Conservation (phyloP, 768 basidiomycete species). For the Termitomyces titanicus region DNA sequence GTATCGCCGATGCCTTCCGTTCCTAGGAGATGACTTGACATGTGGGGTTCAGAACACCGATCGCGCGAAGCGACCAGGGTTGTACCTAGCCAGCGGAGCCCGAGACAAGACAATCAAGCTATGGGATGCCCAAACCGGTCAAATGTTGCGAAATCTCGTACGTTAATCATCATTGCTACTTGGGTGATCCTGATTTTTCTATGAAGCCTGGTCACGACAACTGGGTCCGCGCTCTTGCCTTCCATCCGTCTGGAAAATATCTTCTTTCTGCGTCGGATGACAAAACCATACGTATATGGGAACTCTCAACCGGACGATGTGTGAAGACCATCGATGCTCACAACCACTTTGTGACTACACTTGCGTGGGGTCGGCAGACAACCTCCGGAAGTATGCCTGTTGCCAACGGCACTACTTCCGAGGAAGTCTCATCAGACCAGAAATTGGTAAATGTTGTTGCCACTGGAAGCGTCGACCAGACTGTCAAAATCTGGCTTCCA, state of each 20-base stretch:
- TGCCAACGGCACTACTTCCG: conserved; percentile 24
- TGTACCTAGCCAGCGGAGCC: conserved; percentile 77
- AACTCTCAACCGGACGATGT: conserved; percentile 80
- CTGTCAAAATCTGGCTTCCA: conserved; percentile 63
- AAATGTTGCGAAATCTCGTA: conserved; percentile 74
- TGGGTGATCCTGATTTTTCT: conserved; percentile 5
- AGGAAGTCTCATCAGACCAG: conserved; percentile 30
- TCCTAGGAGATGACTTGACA: conserved; percentile 5
- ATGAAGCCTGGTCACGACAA: conserved; percentile 76
- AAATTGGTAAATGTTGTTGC: conserved; percentile 69
- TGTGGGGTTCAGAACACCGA: conserved; percentile 42
- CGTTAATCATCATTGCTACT: conserved; percentile 19
- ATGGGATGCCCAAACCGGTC: conserved; percentile 85
- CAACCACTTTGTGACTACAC: conserved; percentile 75
- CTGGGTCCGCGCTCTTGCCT: conserved; percentile 85
- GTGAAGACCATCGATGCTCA: conserved; percentile 87
- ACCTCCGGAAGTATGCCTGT: conserved; percentile 36
- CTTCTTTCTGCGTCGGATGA: conserved; percentile 91
- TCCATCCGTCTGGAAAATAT: conserved; percentile 88
- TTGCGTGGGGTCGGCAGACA: conserved; percentile 73
- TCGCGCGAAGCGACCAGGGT: conserved; percentile 43
- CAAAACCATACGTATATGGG: conserved; percentile 90
- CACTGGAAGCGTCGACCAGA: conserved; percentile 66
- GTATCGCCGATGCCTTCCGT: conserved; percentile 16
- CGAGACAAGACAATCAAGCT: conserved; percentile 91